Evolutionary conservation across 2,329 filamentous ascomycete species (phyloP), one percentile per base, ranked within the genome.

Genomic region (Fonsecaea erecta): DNA sequence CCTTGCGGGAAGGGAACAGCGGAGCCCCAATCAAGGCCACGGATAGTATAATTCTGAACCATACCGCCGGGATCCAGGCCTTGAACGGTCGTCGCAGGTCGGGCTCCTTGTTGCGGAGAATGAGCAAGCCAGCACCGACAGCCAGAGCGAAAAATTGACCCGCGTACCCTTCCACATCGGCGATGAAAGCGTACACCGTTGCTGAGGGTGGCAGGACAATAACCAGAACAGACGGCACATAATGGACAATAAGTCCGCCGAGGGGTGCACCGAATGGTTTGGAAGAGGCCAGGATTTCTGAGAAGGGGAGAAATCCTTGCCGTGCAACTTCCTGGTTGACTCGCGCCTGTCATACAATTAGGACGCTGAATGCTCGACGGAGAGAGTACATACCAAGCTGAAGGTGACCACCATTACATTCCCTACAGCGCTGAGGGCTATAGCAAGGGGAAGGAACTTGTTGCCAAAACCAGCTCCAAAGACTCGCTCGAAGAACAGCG

Each of bases 401-500:
- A 91, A 92, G 0, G 87, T 86, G 1, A 90, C 88, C 0, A 90
- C 88, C 83, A 92, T 88, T 14, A 92, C 88, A 73, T 92, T 92
- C 0, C 89, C 90, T 1, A 82, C 84, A 0, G 88, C 88, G 1
- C 87, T 90, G 26, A 90, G 76, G 0, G 89, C 89, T 35, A 92
- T 87, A 0, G 86, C 84, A 8, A 90, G 74, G 0, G 88, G 86
- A 1, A 91, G 77, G 1, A 90, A 76, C 1, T 79, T 80, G 35
- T 82, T 81, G 0, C 88, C 89, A 9, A 89, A 71, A 0, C 78
- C 79, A 1, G 79, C 75, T 0, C 88, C 88, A 74, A 91, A 90
- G 0, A 88, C 78, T 7, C 82, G 79, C 67, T 88, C 82, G 69
- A 91, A 90, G 68, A 90, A 89, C 0, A 91, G 75, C 0, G 88